These are phyloP conservation scores for Rhizopogon vulgaris DNA, from an alignment of 768 basidiomycete genomes.

Conservation along the genomic window DNA sequence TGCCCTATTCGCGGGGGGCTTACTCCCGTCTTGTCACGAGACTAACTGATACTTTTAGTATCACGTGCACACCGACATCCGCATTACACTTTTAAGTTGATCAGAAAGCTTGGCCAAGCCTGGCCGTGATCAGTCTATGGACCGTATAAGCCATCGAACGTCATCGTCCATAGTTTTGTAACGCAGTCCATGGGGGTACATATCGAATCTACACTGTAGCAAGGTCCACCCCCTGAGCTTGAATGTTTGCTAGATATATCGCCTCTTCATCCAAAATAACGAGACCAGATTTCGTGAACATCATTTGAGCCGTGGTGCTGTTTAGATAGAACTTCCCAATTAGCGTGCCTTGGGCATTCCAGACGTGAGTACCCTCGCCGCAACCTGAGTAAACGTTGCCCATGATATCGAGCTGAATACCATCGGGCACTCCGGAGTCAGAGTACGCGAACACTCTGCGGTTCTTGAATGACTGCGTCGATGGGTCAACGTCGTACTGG, in stretches of 20 bases:
- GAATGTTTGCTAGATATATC: constrained; percentile 33
- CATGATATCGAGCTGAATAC: constrained; percentile 54
- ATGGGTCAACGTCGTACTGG: constrained; percentile 58
- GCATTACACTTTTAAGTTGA: too few species aligned
- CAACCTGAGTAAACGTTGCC: constrained; percentile 66
- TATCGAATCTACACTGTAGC: not conserved
- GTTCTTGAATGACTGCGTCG: constrained; percentile 47
- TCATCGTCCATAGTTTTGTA: not conserved
- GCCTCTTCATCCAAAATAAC: constrained; percentile 34
- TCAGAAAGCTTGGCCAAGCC: too few species aligned
- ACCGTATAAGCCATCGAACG: too few species aligned
- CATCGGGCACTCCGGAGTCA: constrained; percentile 64
- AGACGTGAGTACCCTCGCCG: constrained; percentile 67
- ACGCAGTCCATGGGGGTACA: constrained; percentile 10
- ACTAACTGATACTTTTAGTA: too few species aligned
- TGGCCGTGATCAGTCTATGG: too few species aligned
- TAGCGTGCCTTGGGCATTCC: constrained; percentile 47
- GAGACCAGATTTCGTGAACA: constrained; percentile 35
- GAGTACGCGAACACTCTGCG: constrained; percentile 62
- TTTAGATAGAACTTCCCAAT: constrained; percentile 59
- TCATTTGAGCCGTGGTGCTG: constrained; percentile 30
- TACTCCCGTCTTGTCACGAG: too few species aligned
- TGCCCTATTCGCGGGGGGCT: too few species aligned
- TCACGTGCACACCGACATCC: too few species aligned
- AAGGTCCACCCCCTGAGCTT: constrained; percentile 24